phyloP scores from a whole-genome alignment of 441 rosid genomes.

The Melastoma candidum region DNA sequence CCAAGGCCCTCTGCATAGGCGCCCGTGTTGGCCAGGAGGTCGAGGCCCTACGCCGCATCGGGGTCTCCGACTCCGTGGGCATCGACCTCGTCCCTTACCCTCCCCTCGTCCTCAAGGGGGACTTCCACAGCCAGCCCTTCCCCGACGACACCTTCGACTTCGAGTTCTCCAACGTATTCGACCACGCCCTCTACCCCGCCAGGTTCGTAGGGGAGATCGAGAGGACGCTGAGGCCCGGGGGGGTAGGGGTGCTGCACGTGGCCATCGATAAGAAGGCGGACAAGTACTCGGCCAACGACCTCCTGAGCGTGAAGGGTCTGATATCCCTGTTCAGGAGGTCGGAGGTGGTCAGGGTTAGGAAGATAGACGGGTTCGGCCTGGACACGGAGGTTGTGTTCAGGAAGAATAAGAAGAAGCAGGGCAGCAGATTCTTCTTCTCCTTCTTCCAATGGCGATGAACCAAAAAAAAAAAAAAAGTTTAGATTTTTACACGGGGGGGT shows the following conservation, averaged over 20 bases:
- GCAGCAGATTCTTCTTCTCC: background rate
- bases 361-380: constrained; percentile 84
- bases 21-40: constrained; percentile 92
- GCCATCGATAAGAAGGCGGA: constrained; percentile 47
- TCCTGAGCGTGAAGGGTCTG: constrained; percentile 46
- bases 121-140: constrained; percentile 78
- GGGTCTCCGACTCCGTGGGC: constrained; percentile 57
- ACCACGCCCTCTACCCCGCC: constrained; percentile 72
- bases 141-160: constrained; percentile 57
- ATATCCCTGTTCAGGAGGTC: constrained; percentile 41
- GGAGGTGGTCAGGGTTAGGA: constrained; percentile 44
- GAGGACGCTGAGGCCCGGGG: constrained; percentile 66
- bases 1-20: constrained; percentile 60
- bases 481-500: no score
- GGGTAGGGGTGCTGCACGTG: constrained; percentile 71
- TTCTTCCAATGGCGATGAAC: no score
- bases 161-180: constrained; percentile 89
- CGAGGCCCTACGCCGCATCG: constrained; percentile 54
- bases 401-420: constrained; percentile 20
- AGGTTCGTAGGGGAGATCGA: constrained; percentile 72
- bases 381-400: constrained; percentile 79
- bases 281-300: constrained; percentile 83
- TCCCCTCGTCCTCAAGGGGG: constrained; percentile 63
- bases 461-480: no score
- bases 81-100: constrained; percentile 78